Evolutionary conservation across 2,329 filamentous ascomycete genomes (phyloP), one percentile per base, ranked within the genome.

Genomic region (Zymoseptoria brevis): DNA sequence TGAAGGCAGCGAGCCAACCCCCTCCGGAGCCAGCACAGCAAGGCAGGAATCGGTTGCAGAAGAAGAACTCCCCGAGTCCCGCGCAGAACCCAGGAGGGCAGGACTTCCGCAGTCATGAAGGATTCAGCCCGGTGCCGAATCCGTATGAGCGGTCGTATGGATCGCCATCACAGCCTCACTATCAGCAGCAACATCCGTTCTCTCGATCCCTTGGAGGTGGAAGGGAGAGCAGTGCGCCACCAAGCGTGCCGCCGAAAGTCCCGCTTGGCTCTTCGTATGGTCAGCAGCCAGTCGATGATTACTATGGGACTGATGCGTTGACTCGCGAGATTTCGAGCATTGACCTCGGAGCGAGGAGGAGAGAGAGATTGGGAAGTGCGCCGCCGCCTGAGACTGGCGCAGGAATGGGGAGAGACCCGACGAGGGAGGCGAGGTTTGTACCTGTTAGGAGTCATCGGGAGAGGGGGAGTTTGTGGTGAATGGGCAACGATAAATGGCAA

Each of bases 241-340:
- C 64, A 8, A 62, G 50, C 4, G 48, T 64, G 1, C 64, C 64
- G 19, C 63, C 64, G 3, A 65, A 66, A 48, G 60, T 66, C 9
- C 64, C 64, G 9, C 55, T 66, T 4, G 30, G 35, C 35, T 45
- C 35, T 6, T 45, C 35, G 35, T 45, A 45, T 11, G 35, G 35
- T n/a, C 59, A 61, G 50, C 61, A 60, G 41, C 55, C 57, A 11
- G 54, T 55, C 8, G 55, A 74, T 45, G 62, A 60, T 19, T 67
- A 65, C 16, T 24, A 80, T 80, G 58, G 77, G 83, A 29, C 22
- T 26, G 62, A 79, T 80, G 83, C 86, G 19, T 74, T 92, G 56
- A 81, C 87, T 73, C 79, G 89, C 63, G 88, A 92, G 74, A 82
- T 92, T 79, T 84, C 73, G 62, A 75, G 71, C 63, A 78, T 79